Base-by-base conservation (phyloP, 495 filamentous ascomycete genomes). In the Lophiotrema nucula region DNA sequence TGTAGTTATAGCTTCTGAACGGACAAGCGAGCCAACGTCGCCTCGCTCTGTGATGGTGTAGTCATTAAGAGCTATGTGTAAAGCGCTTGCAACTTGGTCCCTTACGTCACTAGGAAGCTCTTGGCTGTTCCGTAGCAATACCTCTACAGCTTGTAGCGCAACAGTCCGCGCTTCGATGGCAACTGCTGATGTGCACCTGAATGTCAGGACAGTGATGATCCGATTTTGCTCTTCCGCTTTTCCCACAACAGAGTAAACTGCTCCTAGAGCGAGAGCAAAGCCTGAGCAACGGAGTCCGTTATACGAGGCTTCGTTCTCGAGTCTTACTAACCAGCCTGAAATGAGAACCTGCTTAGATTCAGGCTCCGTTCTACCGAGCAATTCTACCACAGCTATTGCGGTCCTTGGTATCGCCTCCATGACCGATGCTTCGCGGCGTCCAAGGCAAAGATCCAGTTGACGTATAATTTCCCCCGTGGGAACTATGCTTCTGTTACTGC, bases 21-120 rank as follows among this genome's bases (percentile, higher is more conserved):
- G 78, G 12, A 92, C 86, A 25, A 87, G 80, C 1, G 90, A 95
- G 3, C 93, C 93, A 50, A 97, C 78, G 66, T 99, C 93, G 12
- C 93, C 95, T 8, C 90, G 79, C 37, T 88, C 80, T 63, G 88
- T 90, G 10, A 88, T 88, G 0, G 88, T 91, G 62, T 97, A 97
- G 67, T 99, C 92, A 51, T 93, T 87, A 39, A 97, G 68, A 0
- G 62, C 66, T 10, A 46, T 51, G 28, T 66, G 65, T 26, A 72
- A 52, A 8, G 68, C 71, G 16, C 33, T 35, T 0, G 53, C 41
- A 22, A 72, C 68, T 3, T 58, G 44, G 16, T 64, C 0, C 53
- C 53, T 23, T 28, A 25, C 12, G 10, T 10, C 27, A 35, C 4
- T 26, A 21, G 31, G 22, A n/a, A n/a, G n/a, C n/a, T n/a, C n/a